A percentile compares a stretch with the other conserved stretches of the same genome.
These are phyloP conservation scores for Spizellomyces sp. DNA, from an alignment of 192 early-diverging fungal species.

Conservation along the genomic window DNA sequence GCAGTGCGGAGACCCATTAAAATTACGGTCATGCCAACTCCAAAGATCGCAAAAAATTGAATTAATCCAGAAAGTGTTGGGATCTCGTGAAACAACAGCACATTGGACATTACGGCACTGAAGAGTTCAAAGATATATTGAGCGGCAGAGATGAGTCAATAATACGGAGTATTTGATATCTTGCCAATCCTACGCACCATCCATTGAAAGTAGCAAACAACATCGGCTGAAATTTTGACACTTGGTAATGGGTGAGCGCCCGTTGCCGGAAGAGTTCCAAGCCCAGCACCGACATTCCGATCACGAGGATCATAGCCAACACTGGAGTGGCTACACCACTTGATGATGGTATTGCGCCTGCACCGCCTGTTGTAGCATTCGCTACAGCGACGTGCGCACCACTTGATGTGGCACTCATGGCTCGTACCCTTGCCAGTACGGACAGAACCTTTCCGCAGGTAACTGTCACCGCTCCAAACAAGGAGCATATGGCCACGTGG, in stretches of 20 bases:
- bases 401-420: not conserved
- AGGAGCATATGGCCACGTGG: slow-evolving; percentile 18
- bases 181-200: slow-evolving; percentile 3
- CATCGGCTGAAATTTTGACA: slow-evolving; percentile 37
- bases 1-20: slow-evolving; percentile 13
- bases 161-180: not conserved
- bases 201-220: slow-evolving; percentile 40
- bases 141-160: not conserved
- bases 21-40: slow-evolving; percentile 28
- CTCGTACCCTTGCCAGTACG: slow-evolving; percentile 6
- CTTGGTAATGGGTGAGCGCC: slow-evolving; percentile 29
- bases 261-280: slow-evolving; percentile 40
- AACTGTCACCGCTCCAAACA: slow-evolving; percentile 39
- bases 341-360: not conserved
- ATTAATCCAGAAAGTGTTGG: slow-evolving; percentile 11
- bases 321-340: slow-evolving; percentile 20
- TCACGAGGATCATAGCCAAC: slow-evolving; percentile 21
- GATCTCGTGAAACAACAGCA: slow-evolving; percentile 36
- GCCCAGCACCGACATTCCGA: slow-evolving; percentile 22
- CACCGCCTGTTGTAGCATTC: not conserved
- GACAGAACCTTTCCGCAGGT: slow-evolving; percentile 34
- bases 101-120: slow-evolving; percentile 17
- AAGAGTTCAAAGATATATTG: not conserved
- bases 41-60: slow-evolving; percentile 25
- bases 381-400: no score